Evolutionary conservation across 2,329 filamentous ascomycete genomes (phyloP), one percentile per base, ranked within the genome.

Genomic region (Alternaria rosae): DNA sequence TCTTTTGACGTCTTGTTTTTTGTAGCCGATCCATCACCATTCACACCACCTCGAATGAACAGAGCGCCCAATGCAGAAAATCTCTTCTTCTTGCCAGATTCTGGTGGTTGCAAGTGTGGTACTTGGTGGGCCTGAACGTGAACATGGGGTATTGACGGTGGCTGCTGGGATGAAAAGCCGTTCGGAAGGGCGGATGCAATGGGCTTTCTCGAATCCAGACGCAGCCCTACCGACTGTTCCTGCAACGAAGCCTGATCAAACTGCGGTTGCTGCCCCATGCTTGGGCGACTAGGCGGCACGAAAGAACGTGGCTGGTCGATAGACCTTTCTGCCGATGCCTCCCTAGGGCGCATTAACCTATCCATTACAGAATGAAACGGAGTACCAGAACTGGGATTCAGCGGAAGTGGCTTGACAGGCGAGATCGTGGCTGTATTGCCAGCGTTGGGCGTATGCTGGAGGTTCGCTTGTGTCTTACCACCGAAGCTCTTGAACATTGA

Each of bases 401-500:
- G 53, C 13, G 51, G 57, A 17, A 53, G 32, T 38, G 32, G 47
- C 21, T 54, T 57, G 35, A 48, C 32, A 9, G 11, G 64, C 3
- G 62, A 57, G 28, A 41, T 47, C 12, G 44, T 30, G 9, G 45
- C 20, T 15, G 38, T 48, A 48, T 43, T 66, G 12, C 54, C 50
- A n/a, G 54, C 26, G 28, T 41, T 64, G 3, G 64, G 21, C 6
- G 38, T 21, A 30, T 65, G 57, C 50, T 69, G 65, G 6, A 54
- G 48, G 35, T 61, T 67, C 23, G 63, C 45, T 32, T 70, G 68
- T 17, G 63, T 59, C 53, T 74, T 75, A 47, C 71, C 69, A 42
- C 66, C 75, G 23, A 78, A 57, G 15, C 58, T 66, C 64, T 85
- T 86, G 64, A 88, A 84, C n/a, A 87, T 70, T n/a, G 72, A 75